Percentiles rank a stretch among this genome's conserved stretches.
These are phyloP conservation scores for Scheffersomyces insectosa DNA, from an alignment of 1,139 yeast genomes.

Conservation along the genomic window DNA sequence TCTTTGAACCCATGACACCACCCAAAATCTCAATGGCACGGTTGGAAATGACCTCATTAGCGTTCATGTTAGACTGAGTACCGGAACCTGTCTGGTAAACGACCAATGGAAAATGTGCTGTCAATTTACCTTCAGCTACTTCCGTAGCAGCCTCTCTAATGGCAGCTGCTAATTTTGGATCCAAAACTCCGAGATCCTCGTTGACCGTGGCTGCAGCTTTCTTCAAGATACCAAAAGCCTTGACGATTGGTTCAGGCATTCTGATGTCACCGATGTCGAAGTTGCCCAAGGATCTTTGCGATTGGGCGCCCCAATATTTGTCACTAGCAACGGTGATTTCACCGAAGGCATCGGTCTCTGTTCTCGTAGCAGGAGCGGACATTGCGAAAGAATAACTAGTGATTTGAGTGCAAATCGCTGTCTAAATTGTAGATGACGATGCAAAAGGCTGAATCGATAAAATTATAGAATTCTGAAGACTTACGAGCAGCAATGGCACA, in stretches of 20 bases:
- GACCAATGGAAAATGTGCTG: conserved; percentile 22
- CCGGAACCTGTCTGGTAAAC: conserved; percentile 25
- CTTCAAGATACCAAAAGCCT: conserved; percentile 21
- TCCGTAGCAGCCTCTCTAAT: conserved; percentile 20
- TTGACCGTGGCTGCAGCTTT: conserved; percentile 21
- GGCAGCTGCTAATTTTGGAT: conserved; percentile 17
- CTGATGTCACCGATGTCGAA: conserved; percentile 20
- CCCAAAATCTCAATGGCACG: conserved; percentile 23
- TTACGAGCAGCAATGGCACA: too few relatives aligned
- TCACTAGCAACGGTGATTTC: conserved; percentile 18
- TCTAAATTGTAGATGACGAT: too few relatives aligned
- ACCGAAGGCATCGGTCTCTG: conserved; percentile 21
- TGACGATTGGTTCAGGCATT: conserved; percentile 20
- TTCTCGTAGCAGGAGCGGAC: conserved; percentile 7
- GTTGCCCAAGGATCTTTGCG: conserved; percentile 20
- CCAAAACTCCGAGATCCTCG: conserved; percentile 18
- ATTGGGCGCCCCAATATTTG: conserved; percentile 23
- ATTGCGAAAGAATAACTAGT: too few relatives aligned
- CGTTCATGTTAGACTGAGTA: conserved; percentile 23
- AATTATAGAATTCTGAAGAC: too few relatives aligned
- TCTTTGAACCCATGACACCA: conserved; percentile 19
- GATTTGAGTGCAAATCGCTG: too few relatives aligned
- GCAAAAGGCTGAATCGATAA: too few relatives aligned
- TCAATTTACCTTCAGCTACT: conserved; percentile 19
- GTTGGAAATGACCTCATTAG: conserved; percentile 22